A percentile compares a stretch with the other conserved stretches of the same genome.
Conservation (phyloP, 176 grass and related monocot species). For the Miscanthus lutarioriparius region DNA sequence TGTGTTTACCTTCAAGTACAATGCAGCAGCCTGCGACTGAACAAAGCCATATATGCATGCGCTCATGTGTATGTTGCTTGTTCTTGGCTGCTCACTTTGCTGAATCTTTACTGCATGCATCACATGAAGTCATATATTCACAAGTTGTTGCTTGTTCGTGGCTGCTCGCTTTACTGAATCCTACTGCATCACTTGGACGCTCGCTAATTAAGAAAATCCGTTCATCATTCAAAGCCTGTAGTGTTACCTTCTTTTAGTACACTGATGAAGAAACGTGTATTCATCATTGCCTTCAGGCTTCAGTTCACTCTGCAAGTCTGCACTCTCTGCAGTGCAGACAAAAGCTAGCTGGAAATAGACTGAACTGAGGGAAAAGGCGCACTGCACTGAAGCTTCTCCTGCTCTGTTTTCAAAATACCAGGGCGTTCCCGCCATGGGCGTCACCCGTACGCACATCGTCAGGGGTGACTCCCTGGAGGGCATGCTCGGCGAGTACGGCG, state of each 20-base stretch:
- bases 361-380: too few relatives aligned
- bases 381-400: not conserved
- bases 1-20: not conserved
- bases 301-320: too few relatives aligned
- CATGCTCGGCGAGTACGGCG: constrained; percentile 57
- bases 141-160: constrained; percentile 32
- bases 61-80: not conserved
- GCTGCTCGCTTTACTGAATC: constrained; percentile 19
- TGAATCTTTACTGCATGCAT: not conserved
- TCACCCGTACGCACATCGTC: constrained; percentile 59
- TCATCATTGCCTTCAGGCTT: too few relatives aligned
- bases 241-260: too few relatives aligned
- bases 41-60: too few relatives aligned
- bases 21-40: not conserved
- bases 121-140: not conserved
- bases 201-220: not conserved
- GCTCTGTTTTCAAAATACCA: not conserved
- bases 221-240: not conserved
- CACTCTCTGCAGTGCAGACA: too few relatives aligned
- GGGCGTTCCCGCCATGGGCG: constrained; percentile 54
- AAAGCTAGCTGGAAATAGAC: too few relatives aligned
- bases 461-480: constrained; percentile 72
- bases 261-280: too few relatives aligned
- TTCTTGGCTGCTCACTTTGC: not conserved
- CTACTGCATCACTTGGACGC: not conserved